Evolutionary conservation across 495 filamentous ascomycete species (phyloP).

Genomic region (Penicillium robsamsonii): DNA sequence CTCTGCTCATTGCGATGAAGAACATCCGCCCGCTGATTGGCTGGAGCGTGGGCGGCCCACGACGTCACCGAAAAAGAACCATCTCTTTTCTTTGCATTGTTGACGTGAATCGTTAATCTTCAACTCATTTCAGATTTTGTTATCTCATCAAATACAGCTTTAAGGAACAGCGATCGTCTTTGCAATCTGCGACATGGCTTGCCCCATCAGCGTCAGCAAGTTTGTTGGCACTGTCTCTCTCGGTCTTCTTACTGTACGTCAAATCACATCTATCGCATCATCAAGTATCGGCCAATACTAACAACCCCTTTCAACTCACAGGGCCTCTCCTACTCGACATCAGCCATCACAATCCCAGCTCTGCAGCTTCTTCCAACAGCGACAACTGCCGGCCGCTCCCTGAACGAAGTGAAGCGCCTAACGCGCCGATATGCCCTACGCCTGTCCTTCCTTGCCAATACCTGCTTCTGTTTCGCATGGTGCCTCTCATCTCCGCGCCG

Average conservation of each 20-base stretch:
- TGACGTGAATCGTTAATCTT: neutral
- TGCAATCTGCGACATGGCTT: slow-evolving; percentile 55
- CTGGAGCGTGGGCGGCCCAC: slow-evolving; percentile 6
- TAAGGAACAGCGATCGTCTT: neutral
- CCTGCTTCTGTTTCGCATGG: slow-evolving; percentile 71
- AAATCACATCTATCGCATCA: slow-evolving; percentile 9
- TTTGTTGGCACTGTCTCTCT: slow-evolving; percentile 87
- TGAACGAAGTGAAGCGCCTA: slow-evolving; percentile 58
- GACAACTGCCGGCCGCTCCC: slow-evolving; percentile 59
- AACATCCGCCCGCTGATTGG: slow-evolving; percentile 25
- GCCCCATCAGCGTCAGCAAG: slow-evolving; percentile 71
- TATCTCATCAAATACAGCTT: neutral
- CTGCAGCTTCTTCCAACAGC: slow-evolving; percentile 76
- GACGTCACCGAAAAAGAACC: slow-evolving; percentile 20
- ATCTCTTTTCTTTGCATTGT: neutral
- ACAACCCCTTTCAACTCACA: slow-evolving; percentile 28
- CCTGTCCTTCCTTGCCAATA: slow-evolving; percentile 58
- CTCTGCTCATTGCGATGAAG: slow-evolving; percentile 2
- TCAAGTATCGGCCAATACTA: neutral
- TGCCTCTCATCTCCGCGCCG: slow-evolving; percentile 63
- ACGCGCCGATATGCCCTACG: slow-evolving; percentile 57
- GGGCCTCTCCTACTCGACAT: slow-evolving; percentile 82
- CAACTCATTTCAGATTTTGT: neutral
- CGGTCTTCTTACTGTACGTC: slow-evolving; percentile 77
- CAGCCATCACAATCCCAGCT: slow-evolving; percentile 69